Base-by-base conservation (phyloP, 1,284 basidiomycete species). In the Thelephora terrestris region DNA sequence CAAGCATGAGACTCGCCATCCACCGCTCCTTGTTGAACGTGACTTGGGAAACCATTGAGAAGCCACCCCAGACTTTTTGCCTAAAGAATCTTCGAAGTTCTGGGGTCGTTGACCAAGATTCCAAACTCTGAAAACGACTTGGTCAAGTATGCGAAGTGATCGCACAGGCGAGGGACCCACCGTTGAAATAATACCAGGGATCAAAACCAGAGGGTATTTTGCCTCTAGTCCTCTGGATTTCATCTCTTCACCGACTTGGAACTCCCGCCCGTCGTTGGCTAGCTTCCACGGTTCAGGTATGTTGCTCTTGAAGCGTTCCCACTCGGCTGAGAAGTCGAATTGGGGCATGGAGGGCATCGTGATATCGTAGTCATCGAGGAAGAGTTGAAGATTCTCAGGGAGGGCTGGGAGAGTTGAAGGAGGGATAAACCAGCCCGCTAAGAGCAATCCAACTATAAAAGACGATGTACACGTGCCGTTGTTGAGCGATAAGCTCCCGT, bases 1-100 rank as follows among this genome's bases (percentile, higher is more conserved):
- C 95, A 7, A 99, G 78, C 70, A 88, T 83, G 66, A 99, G 80
- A 0, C 93, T 84, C 24, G 81, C 67, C 55, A 98, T 85, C 96
- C 96, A 99, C 52, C 73, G 75, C 43, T 86, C 85, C 54, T 83
- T 83, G 59, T 91, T 89, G 58, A 92, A 87, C 1, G 87, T 80
- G 25, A 91, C 87, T 55, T 89, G 88, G 2, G 89, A 80, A 46
- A 95, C 65, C 91, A 94, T 93, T 42, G 78, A 81, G 58, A 80
- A 79, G 0, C 88, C 83, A 20, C 92, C 92, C 92, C 90, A 93
- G 5, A 93, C 64, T 55, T 85, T 86, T 63, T 89, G 80, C 9
- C 90, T 78, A 61, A 93, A 93, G 68, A 89, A 90, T 0, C 79
- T 61, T 3, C 84, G 74, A 56, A 86, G 85, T 54, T 87, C 86